These are phyloP conservation scores for Pulicaria dysenterica DNA, from an alignment of 129 eudicot genomes.

Conservation along the genomic window DNA sequence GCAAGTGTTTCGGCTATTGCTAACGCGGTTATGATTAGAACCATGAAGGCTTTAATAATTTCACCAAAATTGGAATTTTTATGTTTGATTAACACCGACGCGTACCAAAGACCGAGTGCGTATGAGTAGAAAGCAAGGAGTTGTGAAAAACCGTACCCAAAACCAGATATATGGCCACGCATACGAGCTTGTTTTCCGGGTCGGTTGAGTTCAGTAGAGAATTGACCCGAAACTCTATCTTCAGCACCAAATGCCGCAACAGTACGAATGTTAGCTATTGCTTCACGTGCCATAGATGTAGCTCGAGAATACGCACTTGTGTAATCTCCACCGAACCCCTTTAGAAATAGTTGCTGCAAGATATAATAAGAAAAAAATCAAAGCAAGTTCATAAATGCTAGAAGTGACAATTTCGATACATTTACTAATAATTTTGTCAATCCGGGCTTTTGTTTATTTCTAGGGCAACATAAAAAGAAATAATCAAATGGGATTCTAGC, in stretches of 20 bases:
- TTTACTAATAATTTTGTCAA: no score
- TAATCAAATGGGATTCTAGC: no score
- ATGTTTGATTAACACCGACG: conserved; percentile 54
- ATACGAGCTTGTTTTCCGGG: conserved; percentile 65
- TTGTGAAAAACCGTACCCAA: conserved; percentile 69
- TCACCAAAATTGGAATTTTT: conserved; percentile 59
- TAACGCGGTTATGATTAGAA: conserved; percentile 64
- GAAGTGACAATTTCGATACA: no score
- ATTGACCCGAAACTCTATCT: conserved; percentile 54
- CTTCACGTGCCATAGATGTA: conserved; percentile 83
- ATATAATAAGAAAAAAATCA: background rate
- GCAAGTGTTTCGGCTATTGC: conserved; percentile 82
- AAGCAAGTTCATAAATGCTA: background rate
- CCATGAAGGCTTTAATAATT: conserved; percentile 76
- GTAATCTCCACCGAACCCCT: conserved; percentile 89
- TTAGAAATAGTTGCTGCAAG: conserved; percentile 75
- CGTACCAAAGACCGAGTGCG: conserved; percentile 87
- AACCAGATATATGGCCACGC: conserved; percentile 75
- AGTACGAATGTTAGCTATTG: conserved; percentile 73
- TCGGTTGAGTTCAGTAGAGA: conserved; percentile 44
- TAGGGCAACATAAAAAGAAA: no score
- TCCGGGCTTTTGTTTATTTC: no score
- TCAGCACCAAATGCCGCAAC: conserved; percentile 87
- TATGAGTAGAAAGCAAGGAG: conserved; percentile 68
- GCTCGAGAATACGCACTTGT: conserved; percentile 59